Percentiles rank a stretch among this genome's conserved stretches.
phyloP scores from a whole-genome alignment of 331 rosid species.

The Dryas integrifolia region DNA sequence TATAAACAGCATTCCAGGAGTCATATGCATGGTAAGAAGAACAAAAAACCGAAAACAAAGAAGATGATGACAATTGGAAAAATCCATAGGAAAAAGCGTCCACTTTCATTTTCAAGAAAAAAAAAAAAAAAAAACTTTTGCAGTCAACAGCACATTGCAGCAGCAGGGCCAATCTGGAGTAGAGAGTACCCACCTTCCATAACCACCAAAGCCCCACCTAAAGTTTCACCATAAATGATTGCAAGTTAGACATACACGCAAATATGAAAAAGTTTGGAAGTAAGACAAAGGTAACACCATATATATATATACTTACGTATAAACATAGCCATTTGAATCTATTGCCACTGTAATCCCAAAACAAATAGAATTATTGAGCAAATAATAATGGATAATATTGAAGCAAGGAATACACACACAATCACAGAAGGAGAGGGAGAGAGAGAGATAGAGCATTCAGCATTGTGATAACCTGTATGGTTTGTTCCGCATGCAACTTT shows the following conservation, averaged over 20 bases:
- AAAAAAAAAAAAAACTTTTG: background rate
- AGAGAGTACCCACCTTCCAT: slow-evolving; percentile 77
- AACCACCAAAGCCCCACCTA: slow-evolving; percentile 99
- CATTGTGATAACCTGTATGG: slow-evolving; percentile 59
- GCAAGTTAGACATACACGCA: slow-evolving; percentile 1
- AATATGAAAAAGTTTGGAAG: background rate
- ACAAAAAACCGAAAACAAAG: slow-evolving; percentile 13
- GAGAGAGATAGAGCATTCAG: slow-evolving; percentile 6
- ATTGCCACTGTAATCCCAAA: slow-evolving; percentile 70
- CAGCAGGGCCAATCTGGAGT: slow-evolving; percentile 10
- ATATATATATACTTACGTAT: slow-evolving; percentile 35
- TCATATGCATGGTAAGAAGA: slow-evolving; percentile 8
- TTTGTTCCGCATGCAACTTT: slow-evolving; percentile 93
- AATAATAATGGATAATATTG: background rate
- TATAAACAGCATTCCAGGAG: slow-evolving; percentile 31
- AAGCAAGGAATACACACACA: background rate
- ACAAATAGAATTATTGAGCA: slow-evolving; percentile 7
- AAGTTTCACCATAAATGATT: slow-evolving; percentile 18
- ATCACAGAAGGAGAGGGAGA: background rate
- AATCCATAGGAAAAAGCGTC: background rate
- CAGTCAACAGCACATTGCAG: background rate
- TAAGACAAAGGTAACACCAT: background rate
- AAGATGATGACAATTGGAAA: background rate
- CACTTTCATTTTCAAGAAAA: background rate
- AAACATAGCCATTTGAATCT: slow-evolving; percentile 73